Evolutionary conservation across 108 stramenopile genomes (phyloP).

Genomic region (Skeletonema tropicum): DNA sequence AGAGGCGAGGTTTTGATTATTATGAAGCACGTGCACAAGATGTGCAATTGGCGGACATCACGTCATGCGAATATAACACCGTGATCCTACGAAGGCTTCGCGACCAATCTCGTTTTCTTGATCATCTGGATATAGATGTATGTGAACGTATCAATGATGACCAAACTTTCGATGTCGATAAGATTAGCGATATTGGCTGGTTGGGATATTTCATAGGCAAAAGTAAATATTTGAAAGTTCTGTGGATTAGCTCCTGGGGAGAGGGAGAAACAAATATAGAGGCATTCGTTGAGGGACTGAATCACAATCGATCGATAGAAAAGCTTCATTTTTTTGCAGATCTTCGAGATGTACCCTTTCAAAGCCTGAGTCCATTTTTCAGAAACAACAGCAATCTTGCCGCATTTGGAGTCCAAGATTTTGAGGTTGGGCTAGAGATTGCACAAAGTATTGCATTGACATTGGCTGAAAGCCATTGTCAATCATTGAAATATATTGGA

Average conservation of each 20-base stretch:
- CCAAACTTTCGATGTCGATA: background rate
- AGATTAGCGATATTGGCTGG: background rate
- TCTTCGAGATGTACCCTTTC: background rate
- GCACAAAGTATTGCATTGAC: background rate
- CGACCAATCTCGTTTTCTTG: no score
- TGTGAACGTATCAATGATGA: no score
- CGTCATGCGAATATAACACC: background rate
- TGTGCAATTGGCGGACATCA: conserved; percentile 1
- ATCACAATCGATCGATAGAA: background rate
- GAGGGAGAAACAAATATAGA: background rate
- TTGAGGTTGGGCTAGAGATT: background rate
- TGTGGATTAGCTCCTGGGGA: background rate
- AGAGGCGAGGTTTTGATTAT: background rate
- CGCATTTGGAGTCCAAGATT: background rate
- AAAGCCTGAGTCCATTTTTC: background rate
- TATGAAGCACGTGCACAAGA: background rate
- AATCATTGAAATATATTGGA: background rate
- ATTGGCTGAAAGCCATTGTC: background rate
- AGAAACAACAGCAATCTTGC: background rate
- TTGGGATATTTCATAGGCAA: background rate
- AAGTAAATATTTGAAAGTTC: background rate
- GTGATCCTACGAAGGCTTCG: background rate
- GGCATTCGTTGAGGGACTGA: background rate
- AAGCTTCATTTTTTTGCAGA: background rate
- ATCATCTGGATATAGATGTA: no score